These are phyloP conservation scores for Colletotrichum simmondsii DNA, from an alignment of 2,329 filamentous ascomycete species.

Conservation along the genomic window DNA sequence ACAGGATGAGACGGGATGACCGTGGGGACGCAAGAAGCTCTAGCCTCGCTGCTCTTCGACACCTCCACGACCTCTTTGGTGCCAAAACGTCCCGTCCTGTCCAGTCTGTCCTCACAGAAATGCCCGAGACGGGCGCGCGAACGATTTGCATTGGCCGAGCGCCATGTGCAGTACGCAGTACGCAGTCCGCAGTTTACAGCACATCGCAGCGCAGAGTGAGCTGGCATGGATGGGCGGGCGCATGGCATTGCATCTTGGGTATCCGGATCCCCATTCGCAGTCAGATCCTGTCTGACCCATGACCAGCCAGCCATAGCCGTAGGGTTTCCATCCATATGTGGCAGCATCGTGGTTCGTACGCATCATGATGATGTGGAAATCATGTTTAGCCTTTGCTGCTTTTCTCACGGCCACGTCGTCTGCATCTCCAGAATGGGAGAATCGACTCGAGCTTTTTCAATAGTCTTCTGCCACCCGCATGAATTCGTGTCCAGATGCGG, in stretches of 20 bases:
- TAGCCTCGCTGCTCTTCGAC: background rate
- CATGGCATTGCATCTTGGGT: background rate
- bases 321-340: background rate
- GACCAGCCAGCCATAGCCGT: background rate
- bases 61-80: background rate
- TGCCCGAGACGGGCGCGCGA: slow-evolving; percentile 26
- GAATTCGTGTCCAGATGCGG: slow-evolving; percentile 18
- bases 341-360: background rate
- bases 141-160: background rate
- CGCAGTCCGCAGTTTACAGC: background rate
- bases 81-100: background rate
- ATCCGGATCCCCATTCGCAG: background rate
- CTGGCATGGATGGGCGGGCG: background rate
- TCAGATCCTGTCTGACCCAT: background rate
- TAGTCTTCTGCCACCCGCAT: slow-evolving; percentile 1
- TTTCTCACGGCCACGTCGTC: slow-evolving; percentile 3
- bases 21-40: background rate
- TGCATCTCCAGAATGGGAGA: background rate
- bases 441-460: background rate
- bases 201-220: slow-evolving; percentile 8
- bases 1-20: background rate
- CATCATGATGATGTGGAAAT: slow-evolving; percentile 23
- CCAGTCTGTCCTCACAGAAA: slow-evolving; percentile 8
- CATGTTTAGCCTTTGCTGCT: background rate
- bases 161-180: background rate